These are phyloP conservation scores for Xanthoconium separans DNA, from an alignment of 1,284 basidiomycete species.

Conservation along the genomic window DNA sequence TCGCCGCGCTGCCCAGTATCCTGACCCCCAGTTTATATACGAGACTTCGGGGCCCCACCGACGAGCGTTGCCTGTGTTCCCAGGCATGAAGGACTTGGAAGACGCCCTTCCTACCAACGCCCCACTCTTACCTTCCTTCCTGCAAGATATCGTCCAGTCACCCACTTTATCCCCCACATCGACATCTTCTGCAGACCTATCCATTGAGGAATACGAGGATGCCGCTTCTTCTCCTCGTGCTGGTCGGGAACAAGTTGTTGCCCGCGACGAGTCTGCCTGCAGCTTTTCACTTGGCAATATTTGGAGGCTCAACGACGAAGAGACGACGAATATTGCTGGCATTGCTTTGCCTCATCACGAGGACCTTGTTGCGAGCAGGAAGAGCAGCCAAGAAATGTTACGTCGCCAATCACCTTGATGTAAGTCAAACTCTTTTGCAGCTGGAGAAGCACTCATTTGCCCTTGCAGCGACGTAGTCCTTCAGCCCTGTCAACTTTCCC, in stretches of 20 bases:
- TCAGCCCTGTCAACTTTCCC: neutral
- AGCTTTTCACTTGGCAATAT: slow-evolving; percentile 50
- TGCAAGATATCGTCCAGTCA: slow-evolving; percentile 69
- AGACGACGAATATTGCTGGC: slow-evolving; percentile 50
- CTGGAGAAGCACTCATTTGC: neutral
- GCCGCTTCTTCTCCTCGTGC: slow-evolving; percentile 17
- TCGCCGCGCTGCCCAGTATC: slow-evolving; percentile 37
- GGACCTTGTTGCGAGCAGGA: slow-evolving; percentile 34
- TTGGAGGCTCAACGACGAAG: slow-evolving; percentile 65
- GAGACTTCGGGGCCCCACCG: slow-evolving; percentile 52
- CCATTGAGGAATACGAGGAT: slow-evolving; percentile 53
- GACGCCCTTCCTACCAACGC: slow-evolving; percentile 14
- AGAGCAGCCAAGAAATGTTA: slow-evolving; percentile 34
- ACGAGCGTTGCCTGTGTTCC: slow-evolving; percentile 26
- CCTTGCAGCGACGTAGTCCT: neutral
- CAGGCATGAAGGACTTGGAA: slow-evolving; percentile 23
- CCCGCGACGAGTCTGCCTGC: slow-evolving; percentile 31
- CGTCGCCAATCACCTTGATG: slow-evolving; percentile 31
- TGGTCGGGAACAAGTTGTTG: slow-evolving; percentile 23
- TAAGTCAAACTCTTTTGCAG: slow-evolving; percentile 1
- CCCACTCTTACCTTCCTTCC: slow-evolving; percentile 65
- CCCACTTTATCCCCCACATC: slow-evolving; percentile 62
- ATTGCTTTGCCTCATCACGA: slow-evolving; percentile 39
- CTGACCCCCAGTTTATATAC: slow-evolving; percentile 55
- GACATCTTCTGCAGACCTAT: slow-evolving; percentile 61